Evolutionary conservation across 805 yeast genomes (phyloP).

Genomic region (Diddensiella santjacobensis): DNA sequence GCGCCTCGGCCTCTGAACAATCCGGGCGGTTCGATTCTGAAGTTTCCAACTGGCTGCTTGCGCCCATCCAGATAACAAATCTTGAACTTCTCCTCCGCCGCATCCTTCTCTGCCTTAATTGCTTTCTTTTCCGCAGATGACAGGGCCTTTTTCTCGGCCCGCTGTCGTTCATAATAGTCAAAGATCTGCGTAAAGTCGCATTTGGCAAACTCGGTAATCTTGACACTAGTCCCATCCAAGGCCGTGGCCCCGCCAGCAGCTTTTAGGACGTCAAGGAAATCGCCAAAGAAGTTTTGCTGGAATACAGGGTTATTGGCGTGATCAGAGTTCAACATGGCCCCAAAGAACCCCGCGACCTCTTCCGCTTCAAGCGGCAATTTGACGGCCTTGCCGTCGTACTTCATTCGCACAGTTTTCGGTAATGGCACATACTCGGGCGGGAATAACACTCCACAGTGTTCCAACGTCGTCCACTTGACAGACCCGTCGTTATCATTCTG

Average conservation of each 20-base stretch:
- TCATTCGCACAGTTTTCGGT: constrained; percentile 70
- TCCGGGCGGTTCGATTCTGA: constrained; percentile 94
- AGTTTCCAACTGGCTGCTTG: constrained; percentile 88
- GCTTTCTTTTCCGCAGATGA: constrained; percentile 72
- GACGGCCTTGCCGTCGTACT: constrained; percentile 75
- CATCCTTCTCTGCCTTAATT: constrained; percentile 67
- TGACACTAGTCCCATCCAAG: constrained; percentile 28
- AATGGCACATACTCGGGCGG: constrained; percentile 90
- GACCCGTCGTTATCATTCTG: constrained; percentile 59
- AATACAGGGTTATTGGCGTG: constrained; percentile 85
- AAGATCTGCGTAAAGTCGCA: constrained; percentile 78
- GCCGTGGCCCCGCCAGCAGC: constrained; percentile 63
- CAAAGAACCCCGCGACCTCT: constrained; percentile 95
- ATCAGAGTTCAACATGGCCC: constrained; percentile 75
- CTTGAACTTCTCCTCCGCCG: constrained; percentile 73
- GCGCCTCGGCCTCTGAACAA: constrained; percentile 95
- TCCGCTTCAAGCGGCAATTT: constrained; percentile 77
- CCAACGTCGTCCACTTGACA: constrained; percentile 80
- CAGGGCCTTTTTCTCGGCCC: constrained; percentile 67
- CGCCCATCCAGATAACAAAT: constrained; percentile 81
- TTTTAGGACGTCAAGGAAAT: constrained; percentile 63
- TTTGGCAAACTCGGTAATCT: constrained; percentile 54
- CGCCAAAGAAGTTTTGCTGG: constrained; percentile 81
- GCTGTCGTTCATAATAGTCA: constrained; percentile 62
- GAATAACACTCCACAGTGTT: constrained; percentile 86